phyloP scores from a whole-genome alignment of 2,329 filamentous ascomycete species.

The Neonectria neomacrospora region DNA sequence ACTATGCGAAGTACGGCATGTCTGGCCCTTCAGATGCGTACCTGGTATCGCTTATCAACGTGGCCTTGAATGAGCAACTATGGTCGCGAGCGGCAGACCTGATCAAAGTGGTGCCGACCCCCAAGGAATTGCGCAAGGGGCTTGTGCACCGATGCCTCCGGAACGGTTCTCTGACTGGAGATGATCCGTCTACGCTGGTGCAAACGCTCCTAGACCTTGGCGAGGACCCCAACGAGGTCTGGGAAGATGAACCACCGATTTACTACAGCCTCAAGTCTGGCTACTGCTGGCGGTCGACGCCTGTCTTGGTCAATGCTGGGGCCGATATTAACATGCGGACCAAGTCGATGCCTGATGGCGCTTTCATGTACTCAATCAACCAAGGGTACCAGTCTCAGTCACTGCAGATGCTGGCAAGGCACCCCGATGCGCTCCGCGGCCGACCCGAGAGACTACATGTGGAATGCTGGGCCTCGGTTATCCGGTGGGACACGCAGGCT shows the following conservation, averaged over 20 bases:
- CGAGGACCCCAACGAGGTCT: slow-evolving; percentile 43
- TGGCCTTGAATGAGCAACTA: slow-evolving; percentile 36
- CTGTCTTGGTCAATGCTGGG: slow-evolving; percentile 41
- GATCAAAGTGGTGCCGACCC: slow-evolving; percentile 38
- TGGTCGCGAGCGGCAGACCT: slow-evolving; percentile 44
- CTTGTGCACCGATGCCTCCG: slow-evolving; percentile 40
- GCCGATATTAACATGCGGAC: slow-evolving; percentile 42
- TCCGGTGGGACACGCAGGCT: slow-evolving; percentile 24
- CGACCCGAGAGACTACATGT: slow-evolving; percentile 37
- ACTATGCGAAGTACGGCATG: slow-evolving; percentile 41
- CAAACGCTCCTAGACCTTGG: slow-evolving; percentile 41
- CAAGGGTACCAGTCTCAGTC: slow-evolving; percentile 43
- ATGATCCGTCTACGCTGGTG: slow-evolving; percentile 42
- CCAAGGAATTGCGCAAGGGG: slow-evolving; percentile 37
- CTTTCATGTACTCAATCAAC: slow-evolving; percentile 43
- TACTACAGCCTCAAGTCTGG: slow-evolving; percentile 44
- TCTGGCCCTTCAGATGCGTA: slow-evolving; percentile 38
- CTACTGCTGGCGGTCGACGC: slow-evolving; percentile 44
- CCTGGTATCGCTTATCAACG: slow-evolving; percentile 34
- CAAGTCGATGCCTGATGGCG: slow-evolving; percentile 41
- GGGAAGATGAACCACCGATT: slow-evolving; percentile 40
- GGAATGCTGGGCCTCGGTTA: slow-evolving; percentile 41
- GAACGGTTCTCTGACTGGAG: slow-evolving; percentile 35
- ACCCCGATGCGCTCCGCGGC: slow-evolving; percentile 35
- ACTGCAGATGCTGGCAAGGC: slow-evolving; percentile 41